Percentiles rank a stretch among this genome's conserved stretches.
phyloP scores from a whole-genome alignment of 2,329 filamentous ascomycete species.

The Pseudocercospora fuligena region DNA sequence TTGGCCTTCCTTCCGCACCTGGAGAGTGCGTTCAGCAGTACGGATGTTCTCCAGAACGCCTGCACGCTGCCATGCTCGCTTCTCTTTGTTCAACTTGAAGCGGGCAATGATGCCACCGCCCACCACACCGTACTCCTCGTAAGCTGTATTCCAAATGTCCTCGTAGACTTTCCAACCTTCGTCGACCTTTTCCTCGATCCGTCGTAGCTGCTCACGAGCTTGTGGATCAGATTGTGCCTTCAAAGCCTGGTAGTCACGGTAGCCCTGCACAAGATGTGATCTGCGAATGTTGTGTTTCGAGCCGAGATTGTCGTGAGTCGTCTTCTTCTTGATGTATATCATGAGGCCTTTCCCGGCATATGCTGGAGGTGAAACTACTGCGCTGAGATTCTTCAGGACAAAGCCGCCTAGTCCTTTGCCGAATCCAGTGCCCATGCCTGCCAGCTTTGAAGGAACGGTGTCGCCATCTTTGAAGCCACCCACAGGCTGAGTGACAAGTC shows the following conservation, averaged over 20 bases:
- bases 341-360: conserved; percentile 84
- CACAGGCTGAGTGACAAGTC: conserved; percentile 77
- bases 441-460: conserved; percentile 35
- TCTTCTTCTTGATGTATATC: conserved; percentile 70
- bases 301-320: conserved; percentile 32
- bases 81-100: conserved; percentile 33
- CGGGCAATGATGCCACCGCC: conserved; percentile 31
- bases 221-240: conserved; percentile 21
- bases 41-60: conserved; percentile 42
- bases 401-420: conserved; percentile 84
- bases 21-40: conserved; percentile 37
- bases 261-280: conserved; percentile 40
- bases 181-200: conserved; percentile 29
- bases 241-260: conserved; percentile 36
- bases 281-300: conserved; percentile 37
- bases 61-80: conserved; percentile 37
- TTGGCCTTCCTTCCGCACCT: conserved; percentile 33
- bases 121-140: conserved; percentile 27
- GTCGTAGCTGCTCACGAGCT: conserved; percentile 23
- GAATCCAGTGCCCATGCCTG: conserved; percentile 59
- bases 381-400: conserved; percentile 80
- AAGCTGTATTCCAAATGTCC: conserved; percentile 38
- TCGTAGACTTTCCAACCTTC: conserved; percentile 42
- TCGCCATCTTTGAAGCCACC: conserved; percentile 65
- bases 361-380: conserved; percentile 67